Evolutionary conservation across 805 yeast species (phyloP), one percentile per base, ranked within the genome.

Genomic region (Tetrapisispora fleetii): DNA sequence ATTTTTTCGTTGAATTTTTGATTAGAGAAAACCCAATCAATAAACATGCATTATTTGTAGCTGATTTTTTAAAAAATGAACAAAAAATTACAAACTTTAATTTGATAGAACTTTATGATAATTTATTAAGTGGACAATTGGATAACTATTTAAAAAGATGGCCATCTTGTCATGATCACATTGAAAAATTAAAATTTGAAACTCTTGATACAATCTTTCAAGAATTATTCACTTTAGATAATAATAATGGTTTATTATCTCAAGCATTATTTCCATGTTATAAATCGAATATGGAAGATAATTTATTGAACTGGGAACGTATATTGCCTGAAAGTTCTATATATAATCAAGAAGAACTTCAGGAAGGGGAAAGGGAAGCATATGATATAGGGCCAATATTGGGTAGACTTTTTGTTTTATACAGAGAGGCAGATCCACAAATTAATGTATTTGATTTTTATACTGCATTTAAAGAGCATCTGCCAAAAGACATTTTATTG

Each of bases 401-500:
- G 7, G 68, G 77, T 30, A 77, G 75, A 44, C 61, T 89, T 47
- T 89, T 78, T 65, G 75, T 78, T 43, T 70, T 86, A 16, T 83
- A 82, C 61, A 77, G 93, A 50, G 96, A 89, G 56, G 90, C 96
- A 0, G 84, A 85, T 22, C 71, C 80, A 2, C 67, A 73, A 30
- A 74, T 85, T 52, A 85, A 85, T 58, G 73, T 83, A 47, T 81
- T 72, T 64, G 95, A 85, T 55, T 80, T 80, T 54, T 85, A 73
- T 57, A 62, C 68, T 22, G 81, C 85, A 0, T 84, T 84, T 65
- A 77, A 72, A 57, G 77, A 72, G 49, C 67, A 79, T 0, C 54
- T 81, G n/a, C 65, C 69, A 4, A 56, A 56, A 40, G 54, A 61
- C 7, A 54, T 54, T 13, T 62, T 69, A 1, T 47, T 64, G 52